Evolutionary conservation across 2,329 filamentous ascomycete genomes (phyloP).

Genomic region (Xylaria multiplex): DNA sequence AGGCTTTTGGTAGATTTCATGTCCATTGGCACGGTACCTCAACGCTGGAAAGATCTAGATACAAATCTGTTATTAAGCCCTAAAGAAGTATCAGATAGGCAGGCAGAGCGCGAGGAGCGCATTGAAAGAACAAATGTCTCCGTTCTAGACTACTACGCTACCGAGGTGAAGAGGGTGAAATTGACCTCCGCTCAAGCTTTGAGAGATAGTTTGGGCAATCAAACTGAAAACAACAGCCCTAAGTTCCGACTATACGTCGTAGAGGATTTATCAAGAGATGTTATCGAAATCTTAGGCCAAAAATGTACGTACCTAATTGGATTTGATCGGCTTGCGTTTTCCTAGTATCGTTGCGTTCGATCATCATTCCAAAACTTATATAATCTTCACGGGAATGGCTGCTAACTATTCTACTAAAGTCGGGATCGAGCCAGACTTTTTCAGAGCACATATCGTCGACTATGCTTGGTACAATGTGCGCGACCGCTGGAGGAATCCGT

Average conservation of each 20-base stretch:
- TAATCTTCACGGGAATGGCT: background rate
- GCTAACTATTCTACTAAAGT: slow-evolving; percentile 20
- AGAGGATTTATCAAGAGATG: slow-evolving; percentile 39
- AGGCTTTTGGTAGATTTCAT: slow-evolving; percentile 39
- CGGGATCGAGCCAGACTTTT: slow-evolving; percentile 39
- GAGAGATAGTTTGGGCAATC: background rate
- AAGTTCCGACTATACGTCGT: slow-evolving; percentile 38
- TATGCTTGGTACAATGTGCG: slow-evolving; percentile 44
- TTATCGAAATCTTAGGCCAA: slow-evolving; percentile 37
- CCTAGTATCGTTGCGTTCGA: background rate
- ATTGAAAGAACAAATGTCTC: slow-evolving; percentile 32
- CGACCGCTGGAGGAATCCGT: slow-evolving; percentile 44
- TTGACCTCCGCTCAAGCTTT: slow-evolving; percentile 14
- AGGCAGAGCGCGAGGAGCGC: slow-evolving; percentile 16
- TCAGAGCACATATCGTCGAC: slow-evolving; percentile 43
- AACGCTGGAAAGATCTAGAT: slow-evolving; percentile 31
- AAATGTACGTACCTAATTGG: slow-evolving; percentile 27
- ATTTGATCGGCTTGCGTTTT: background rate
- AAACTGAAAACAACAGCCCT: background rate
- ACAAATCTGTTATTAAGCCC: background rate
- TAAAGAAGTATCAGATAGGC: slow-evolving; percentile 6
- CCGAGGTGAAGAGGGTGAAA: slow-evolving; percentile 16
- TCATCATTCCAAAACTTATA: background rate
- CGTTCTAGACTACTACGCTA: slow-evolving; percentile 32
- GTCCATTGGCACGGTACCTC: slow-evolving; percentile 38